phyloP scores from a whole-genome alignment of 495 filamentous ascomycete species.

The Cudoniella acicularis region DNA sequence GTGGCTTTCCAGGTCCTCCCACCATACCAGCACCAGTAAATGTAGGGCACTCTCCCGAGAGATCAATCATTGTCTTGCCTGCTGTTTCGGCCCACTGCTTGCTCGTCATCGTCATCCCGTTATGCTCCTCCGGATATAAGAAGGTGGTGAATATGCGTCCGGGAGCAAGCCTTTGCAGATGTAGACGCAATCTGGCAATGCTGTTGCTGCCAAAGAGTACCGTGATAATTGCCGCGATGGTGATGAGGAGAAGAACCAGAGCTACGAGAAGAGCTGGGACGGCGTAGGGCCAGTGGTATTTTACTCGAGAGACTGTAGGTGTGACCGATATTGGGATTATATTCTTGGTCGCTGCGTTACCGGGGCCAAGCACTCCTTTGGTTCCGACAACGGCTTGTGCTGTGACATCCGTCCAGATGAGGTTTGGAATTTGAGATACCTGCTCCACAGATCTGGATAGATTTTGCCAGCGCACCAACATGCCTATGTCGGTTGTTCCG shows the following conservation, averaged over 20 bases:
- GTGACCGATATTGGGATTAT: slow-evolving; percentile 21
- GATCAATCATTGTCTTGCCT: background rate
- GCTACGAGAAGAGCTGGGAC: slow-evolving; percentile 31
- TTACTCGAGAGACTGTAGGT: slow-evolving; percentile 23
- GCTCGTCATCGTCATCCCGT: slow-evolving; percentile 7
- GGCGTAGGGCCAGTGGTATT: slow-evolving; percentile 32
- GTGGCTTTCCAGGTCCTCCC: no score
- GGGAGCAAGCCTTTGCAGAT: slow-evolving; percentile 20
- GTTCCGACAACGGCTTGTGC: slow-evolving; percentile 37
- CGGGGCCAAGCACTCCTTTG: slow-evolving; percentile 18
- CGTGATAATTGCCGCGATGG: slow-evolving; percentile 6
- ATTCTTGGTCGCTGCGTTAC: slow-evolving; percentile 1
- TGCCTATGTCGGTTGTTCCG: slow-evolving; percentile 27
- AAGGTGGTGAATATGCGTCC: slow-evolving; percentile 28
- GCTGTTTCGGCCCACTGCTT: slow-evolving; percentile 7
- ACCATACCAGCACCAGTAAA: no score
- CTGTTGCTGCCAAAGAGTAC: slow-evolving; percentile 9
- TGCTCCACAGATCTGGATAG: slow-evolving; percentile 15
- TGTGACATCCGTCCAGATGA: slow-evolving; percentile 39
- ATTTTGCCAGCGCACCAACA: slow-evolving; percentile 33
- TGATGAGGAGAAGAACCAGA: slow-evolving; percentile 11
- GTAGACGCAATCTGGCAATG: slow-evolving; percentile 10
- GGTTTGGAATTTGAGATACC: slow-evolving; percentile 33
- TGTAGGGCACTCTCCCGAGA: slow-evolving; percentile 31
- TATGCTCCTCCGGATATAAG: slow-evolving; percentile 14